Conservation (phyloP, 75 land plant species). For the Picea sitchensis region DNA sequence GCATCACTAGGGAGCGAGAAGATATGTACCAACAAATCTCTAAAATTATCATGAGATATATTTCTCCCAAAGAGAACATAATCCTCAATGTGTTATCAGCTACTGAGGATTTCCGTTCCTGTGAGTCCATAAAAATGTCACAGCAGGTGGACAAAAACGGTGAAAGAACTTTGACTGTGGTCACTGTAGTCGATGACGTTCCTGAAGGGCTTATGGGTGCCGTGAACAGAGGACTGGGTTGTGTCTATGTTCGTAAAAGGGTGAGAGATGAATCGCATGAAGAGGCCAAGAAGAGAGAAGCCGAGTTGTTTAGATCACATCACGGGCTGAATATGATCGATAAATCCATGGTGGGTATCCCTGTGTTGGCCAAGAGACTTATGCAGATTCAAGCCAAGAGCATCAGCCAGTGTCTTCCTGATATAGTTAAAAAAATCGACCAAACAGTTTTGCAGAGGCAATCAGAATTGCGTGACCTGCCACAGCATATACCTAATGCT, state of each 20-base stretch:
- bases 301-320: conserved; percentile 33
- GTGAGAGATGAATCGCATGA: conserved; percentile 35
- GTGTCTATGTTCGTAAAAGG: conserved; percentile 58
- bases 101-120: conserved; percentile 21
- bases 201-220: conserved; percentile 53
- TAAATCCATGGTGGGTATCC: conserved; percentile 45
- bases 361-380: conserved; percentile 35
- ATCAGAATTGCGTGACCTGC: conserved; percentile 29
- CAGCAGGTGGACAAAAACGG: conserved; percentile 44
- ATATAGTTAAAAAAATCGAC: conserved; percentile 10
- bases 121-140: conserved; percentile 34
- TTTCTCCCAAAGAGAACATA: conserved; percentile 50
- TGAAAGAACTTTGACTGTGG: conserved; percentile 48
- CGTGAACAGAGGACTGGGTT: conserved; percentile 59
- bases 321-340: conserved; percentile 38
- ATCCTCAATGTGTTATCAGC: conserved; percentile 70
- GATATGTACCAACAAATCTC: conserved; percentile 53
- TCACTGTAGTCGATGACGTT: conserved; percentile 39
- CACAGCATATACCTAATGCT: conserved; percentile 9
- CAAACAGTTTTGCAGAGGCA: conserved; percentile 17
- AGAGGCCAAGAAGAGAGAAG: conserved; percentile 33
- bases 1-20: conserved; percentile 63
- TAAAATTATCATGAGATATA: conserved; percentile 43
- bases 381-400: conserved; percentile 40
- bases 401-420: conserved; percentile 32